Evolutionary conservation across 306 rosid species (phyloP).

Genomic region (Cucurbita moschata): DNA sequence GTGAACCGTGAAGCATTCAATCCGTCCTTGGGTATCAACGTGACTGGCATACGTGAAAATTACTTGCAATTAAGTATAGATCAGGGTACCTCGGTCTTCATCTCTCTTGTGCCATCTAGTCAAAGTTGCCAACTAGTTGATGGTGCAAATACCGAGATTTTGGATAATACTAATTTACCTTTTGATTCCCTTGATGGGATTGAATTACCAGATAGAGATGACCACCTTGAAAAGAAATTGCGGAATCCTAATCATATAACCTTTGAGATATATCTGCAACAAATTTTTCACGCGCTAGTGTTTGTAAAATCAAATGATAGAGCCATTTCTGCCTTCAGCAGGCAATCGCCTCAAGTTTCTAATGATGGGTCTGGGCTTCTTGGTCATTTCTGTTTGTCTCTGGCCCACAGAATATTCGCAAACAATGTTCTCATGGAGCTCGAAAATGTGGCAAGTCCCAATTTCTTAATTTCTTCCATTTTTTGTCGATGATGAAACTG

Average conservation of each 20-base stretch:
- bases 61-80: constrained; percentile 65
- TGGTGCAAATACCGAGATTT: constrained; percentile 19
- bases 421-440: constrained; percentile 68
- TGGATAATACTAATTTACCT: constrained; percentile 49
- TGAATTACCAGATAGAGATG: constrained; percentile 32
- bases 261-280: constrained; percentile 79
- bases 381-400: constrained; percentile 73
- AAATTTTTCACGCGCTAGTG: constrained; percentile 62
- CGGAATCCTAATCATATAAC: constrained; percentile 37
- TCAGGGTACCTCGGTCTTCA: constrained; percentile 61
- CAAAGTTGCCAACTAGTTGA: constrained; percentile 35
- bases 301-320: constrained; percentile 50
- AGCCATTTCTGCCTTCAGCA: constrained; percentile 24
- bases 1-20: constrained; percentile 81
- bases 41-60: constrained; percentile 81
- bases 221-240: constrained; percentile 24
- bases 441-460: constrained; percentile 60
- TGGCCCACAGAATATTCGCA: constrained; percentile 77
- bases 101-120: constrained; percentile 50
- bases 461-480: background rate
- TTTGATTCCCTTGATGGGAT: constrained; percentile 62
- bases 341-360: constrained; percentile 29
- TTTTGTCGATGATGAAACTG: background rate
- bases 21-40: constrained; percentile 54
- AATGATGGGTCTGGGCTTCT: constrained; percentile 70